Base-by-base conservation (phyloP, 305 asterid species). In the Fraxinus platypoda region DNA sequence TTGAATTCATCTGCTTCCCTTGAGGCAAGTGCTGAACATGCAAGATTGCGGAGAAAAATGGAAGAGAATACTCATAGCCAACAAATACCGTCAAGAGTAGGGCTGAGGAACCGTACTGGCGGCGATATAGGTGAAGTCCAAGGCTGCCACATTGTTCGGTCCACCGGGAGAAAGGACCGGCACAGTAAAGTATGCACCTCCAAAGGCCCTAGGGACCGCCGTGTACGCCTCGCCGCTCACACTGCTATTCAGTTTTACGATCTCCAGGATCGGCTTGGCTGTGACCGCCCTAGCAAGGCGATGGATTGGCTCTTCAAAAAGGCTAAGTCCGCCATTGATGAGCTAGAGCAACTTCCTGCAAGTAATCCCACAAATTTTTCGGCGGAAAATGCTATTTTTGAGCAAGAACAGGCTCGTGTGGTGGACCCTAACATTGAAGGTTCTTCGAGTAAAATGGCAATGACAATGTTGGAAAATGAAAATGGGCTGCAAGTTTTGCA, bases 181-280 rank as follows among this genome's bases (percentile, higher is more conserved):
- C 99, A 95, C 89, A 95, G 98, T 88, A 94, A 95, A 81, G 98
- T 95, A 7, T 89, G 92, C 90, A 95, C 99, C 6, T 92, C 98
- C 7, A 95, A 92, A 83, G 99, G 99, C 74, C 97, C 97, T 0
- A 81, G 97, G 76, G 99, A 95, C 88, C 88, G 99, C 70, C 91
- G 99, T 21, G 98, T 95, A 21, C 91, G 99, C 80, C 94, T 95
- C 21, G 93, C 99, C 19, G 99, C 99, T 2, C 94, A 94, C 83
- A 95, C 99, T 8, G 99, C 99, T 7, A 95, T 95, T 59, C 98
- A 95, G 21, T 95, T 95, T 82, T 95, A 95, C 81, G 99, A 95
- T 71, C 97, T 95, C 0, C 99, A 95, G 52, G 99, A 95, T 82
- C 90, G 99, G 33, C 89, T 95, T 11, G 99, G 99, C 70, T 95